Conservation (phyloP, 805 yeast genomes). For the Nakazawaea siamensis region DNA sequence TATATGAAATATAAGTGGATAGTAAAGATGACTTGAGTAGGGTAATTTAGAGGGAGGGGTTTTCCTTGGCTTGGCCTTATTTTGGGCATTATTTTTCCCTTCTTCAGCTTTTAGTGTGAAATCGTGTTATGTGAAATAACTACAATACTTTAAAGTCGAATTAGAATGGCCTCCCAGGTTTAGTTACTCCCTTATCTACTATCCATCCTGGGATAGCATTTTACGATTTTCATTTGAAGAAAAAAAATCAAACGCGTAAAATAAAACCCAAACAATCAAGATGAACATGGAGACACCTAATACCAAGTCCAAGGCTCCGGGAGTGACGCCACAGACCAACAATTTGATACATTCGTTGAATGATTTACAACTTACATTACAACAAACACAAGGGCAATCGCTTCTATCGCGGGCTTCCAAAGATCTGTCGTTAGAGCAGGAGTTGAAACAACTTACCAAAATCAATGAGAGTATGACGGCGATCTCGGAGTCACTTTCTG, state of each 20-base stretch:
- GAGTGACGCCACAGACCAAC: constrained; percentile 4
- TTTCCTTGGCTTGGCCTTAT: no score
- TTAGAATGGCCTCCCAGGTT: no score
- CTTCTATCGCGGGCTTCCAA: background rate
- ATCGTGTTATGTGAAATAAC: no score
- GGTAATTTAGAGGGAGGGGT: no score
- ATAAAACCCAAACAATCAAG: background rate
- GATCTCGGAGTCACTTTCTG: constrained; percentile 22
- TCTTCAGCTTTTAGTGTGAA: no score
- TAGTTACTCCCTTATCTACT: no score
- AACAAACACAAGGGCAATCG: background rate
- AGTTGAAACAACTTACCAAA: constrained; percentile 23
- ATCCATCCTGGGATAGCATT: no score
- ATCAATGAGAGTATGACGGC: constrained; percentile 26
- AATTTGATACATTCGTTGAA: constrained; percentile 1
- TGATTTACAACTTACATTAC: constrained; percentile 7
- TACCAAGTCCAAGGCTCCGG: no score
- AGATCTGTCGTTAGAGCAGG: constrained; percentile 13
- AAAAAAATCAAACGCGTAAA: background rate
- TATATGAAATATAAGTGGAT: no score
- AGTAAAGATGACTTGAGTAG: no score
- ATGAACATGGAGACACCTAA: background rate
- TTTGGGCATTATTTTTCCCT: no score
- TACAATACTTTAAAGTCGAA: no score
- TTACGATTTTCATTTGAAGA: background rate